These are phyloP conservation scores for Psophocarpus tetragonolobus DNA, from an alignment of 306 rosid genomes.

Conservation along the genomic window DNA sequence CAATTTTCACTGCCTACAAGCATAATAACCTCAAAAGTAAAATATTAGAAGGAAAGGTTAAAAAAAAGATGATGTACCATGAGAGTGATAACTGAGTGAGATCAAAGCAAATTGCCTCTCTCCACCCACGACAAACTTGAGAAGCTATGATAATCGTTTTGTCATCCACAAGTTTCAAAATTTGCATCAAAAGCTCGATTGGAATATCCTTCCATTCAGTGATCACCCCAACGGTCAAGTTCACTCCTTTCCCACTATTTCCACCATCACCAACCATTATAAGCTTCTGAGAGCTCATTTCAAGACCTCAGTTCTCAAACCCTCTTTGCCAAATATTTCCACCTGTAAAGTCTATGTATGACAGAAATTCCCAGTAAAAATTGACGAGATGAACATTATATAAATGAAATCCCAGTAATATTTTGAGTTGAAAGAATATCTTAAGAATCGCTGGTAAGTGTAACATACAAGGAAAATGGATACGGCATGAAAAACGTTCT, in stretches of 20 bases:
- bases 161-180: slow-evolving; percentile 69
- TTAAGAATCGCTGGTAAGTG: no score
- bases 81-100: slow-evolving; percentile 73
- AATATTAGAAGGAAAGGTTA: not conserved
- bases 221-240: slow-evolving; percentile 50
- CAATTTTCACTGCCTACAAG: not conserved
- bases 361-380: no score
- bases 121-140: slow-evolving; percentile 86
- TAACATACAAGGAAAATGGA: slow-evolving; percentile 4
- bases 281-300: slow-evolving; percentile 70
- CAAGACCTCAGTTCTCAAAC: slow-evolving; percentile 53
- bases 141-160: slow-evolving; percentile 64
- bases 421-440: no score
- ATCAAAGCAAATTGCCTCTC: slow-evolving; percentile 69
- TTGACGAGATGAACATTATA: no score
- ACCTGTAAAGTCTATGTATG: no score
- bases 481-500: slow-evolving; percentile 28
- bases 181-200: slow-evolving; percentile 81
- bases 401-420: no score
- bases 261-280: slow-evolving; percentile 50
- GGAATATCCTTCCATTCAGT: slow-evolving; percentile 88
- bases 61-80: slow-evolving; percentile 48
- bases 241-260: slow-evolving; percentile 40
- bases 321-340: slow-evolving; percentile 49
- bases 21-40: not conserved